A percentile compares a stretch with the other conserved stretches of the same genome.
Evolutionary conservation across 139 green algal species (phyloP).

Genomic region (Chlamydomonas sp.): DNA sequence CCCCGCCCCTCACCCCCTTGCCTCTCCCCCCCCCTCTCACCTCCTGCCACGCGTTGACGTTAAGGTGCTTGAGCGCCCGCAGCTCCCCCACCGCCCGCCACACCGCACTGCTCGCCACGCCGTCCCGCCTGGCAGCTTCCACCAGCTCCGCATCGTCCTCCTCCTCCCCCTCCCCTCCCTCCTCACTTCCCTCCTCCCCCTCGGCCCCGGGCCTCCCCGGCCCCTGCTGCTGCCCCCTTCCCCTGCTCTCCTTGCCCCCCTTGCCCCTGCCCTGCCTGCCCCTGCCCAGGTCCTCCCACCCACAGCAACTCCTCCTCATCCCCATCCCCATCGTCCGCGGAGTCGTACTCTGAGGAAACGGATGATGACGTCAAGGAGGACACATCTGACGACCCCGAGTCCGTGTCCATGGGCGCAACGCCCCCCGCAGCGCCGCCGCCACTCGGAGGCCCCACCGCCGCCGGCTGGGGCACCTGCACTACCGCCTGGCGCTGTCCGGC

Average conservation of each 20-base stretch:
- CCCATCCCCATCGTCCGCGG: no score
- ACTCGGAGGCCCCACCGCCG: no score
- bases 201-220: neutral
- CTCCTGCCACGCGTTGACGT: conserved; percentile 36
- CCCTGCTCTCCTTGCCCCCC: neutral
- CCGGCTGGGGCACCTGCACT: no score
- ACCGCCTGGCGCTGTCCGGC: no score
- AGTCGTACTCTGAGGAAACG: no score
- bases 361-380: no score
- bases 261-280: neutral
- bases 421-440: no score
- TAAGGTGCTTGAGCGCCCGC: conserved; percentile 3
- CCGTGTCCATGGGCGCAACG: no score
- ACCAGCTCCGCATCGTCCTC: neutral
- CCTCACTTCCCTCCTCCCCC: neutral
- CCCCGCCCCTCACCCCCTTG: neutral
- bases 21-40: neutral
- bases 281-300: neutral
- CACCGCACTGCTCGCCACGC: neutral
- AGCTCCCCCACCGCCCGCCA: conserved; percentile 20
- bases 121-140: neutral
- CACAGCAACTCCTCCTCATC: neutral
- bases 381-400: no score
- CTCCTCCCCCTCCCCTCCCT: neutral
- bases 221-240: neutral